A percentile compares a stretch with the other conserved stretches of the same genome.
Evolutionary conservation across 208 protist genomes (phyloP).

Genomic region (Trichomonas gallinae): DNA sequence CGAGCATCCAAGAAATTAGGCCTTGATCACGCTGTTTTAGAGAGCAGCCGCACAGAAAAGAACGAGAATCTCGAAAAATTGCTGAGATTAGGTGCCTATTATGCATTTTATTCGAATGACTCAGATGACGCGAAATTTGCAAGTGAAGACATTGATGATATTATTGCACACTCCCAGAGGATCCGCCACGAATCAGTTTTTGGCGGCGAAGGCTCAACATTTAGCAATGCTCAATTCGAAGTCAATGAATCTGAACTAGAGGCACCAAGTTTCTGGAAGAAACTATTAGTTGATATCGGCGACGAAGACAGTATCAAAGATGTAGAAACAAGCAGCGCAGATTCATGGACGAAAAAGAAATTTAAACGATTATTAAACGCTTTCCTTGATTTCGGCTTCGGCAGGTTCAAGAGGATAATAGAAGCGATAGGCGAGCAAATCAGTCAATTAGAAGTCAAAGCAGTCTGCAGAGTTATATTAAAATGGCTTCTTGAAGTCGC

Average conservation of each 20-base stretch:
- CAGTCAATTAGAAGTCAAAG: background rate
- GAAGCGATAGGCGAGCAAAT: background rate
- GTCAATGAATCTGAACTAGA: background rate
- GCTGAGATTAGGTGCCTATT: constrained; percentile 5
- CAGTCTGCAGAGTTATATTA: background rate
- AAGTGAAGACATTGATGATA: background rate
- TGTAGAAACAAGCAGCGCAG: background rate
- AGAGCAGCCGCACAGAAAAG: background rate
- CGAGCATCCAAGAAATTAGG: constrained; percentile 67
- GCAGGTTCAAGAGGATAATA: background rate
- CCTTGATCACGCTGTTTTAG: constrained; percentile 57
- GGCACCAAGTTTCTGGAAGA: background rate
- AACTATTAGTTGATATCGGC: background rate
- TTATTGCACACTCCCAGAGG: background rate
- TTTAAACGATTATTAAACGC: background rate
- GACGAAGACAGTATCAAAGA: background rate
- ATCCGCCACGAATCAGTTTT: background rate
- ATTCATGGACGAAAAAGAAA: background rate
- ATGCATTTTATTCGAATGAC: background rate
- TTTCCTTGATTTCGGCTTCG: background rate
- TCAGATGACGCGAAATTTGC: background rate
- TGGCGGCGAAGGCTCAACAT: background rate
- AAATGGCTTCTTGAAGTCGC: background rate
- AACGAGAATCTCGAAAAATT: background rate
- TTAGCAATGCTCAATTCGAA: background rate